These are phyloP conservation scores for Alternaria sp. DNA, from an alignment of 2,329 filamentous ascomycete genomes.

Conservation along the genomic window DNA sequence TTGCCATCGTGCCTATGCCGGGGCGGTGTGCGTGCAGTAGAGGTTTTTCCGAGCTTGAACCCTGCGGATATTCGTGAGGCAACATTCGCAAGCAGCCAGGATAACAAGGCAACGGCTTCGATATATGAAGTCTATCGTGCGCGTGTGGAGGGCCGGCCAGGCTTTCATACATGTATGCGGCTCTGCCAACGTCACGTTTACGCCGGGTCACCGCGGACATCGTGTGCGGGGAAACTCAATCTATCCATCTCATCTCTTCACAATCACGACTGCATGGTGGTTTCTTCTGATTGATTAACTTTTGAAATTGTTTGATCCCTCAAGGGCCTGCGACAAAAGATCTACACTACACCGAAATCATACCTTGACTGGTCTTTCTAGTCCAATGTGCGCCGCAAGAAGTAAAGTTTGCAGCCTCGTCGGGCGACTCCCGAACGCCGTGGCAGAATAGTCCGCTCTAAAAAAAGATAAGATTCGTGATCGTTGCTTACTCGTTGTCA, in stretches of 20 bases:
- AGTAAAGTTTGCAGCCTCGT: slow-evolving; percentile 16
- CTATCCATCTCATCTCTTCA: neutral
- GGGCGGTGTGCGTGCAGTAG: neutral
- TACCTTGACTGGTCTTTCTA: slow-evolving; percentile 12
- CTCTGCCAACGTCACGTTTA: slow-evolving; percentile 7
- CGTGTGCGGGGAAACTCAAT: slow-evolving; percentile 8
- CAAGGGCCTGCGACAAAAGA: slow-evolving; percentile 3
- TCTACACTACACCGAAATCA: slow-evolving; percentile 24
- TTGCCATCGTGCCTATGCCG: neutral
- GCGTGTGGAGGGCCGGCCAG: neutral
- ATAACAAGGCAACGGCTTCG: too few species aligned
- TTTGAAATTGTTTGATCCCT: slow-evolving; percentile 2
- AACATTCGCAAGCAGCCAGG: neutral
- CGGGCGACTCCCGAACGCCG: slow-evolving; percentile 27
- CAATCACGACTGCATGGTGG: neutral
- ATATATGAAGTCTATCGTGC: neutral
- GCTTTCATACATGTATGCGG: neutral
- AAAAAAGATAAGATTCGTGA: slow-evolving; percentile 25
- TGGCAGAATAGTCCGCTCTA: slow-evolving; percentile 23
- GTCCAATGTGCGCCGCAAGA: slow-evolving; percentile 22
- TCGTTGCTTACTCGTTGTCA: slow-evolving; percentile 36
- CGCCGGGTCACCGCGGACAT: slow-evolving; percentile 7
- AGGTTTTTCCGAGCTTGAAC: neutral
- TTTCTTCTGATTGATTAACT: neutral
- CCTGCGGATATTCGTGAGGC: neutral